These are phyloP conservation scores for Pseudocercospora ulei DNA, from an alignment of 2,329 filamentous ascomycete species.

Conservation along the genomic window DNA sequence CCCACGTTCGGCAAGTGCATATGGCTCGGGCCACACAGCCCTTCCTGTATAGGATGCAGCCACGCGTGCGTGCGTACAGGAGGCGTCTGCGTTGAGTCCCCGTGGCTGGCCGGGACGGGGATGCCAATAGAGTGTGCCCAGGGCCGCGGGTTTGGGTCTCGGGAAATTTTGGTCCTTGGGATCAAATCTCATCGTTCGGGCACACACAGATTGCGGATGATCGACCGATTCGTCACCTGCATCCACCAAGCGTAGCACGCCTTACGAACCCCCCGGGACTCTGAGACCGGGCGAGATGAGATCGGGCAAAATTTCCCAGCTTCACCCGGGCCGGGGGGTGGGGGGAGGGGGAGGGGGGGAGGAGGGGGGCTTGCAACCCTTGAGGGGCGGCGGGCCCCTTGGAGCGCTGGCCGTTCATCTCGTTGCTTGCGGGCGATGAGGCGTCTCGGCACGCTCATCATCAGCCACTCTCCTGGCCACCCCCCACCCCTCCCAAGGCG, in stretches of 20 bases:
- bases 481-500: neutral
- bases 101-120: neutral
- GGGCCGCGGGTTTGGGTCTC: slow-evolving; percentile 16
- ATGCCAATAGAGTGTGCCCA: slow-evolving; percentile 12
- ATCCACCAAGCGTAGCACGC: neutral
- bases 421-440: too few species aligned
- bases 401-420: too few species aligned
- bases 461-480: neutral
- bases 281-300: slow-evolving; percentile 17
- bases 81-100: slow-evolving; percentile 1
- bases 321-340: slow-evolving; percentile 10
- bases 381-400: neutral
- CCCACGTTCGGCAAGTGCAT: slow-evolving; percentile 8
- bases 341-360: too few species aligned
- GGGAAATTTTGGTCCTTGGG: slow-evolving; percentile 16
- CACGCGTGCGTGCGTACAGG: slow-evolving; percentile 3
- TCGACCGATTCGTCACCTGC: slow-evolving; percentile 17
- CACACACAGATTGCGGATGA: slow-evolving; percentile 18
- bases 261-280: slow-evolving; percentile 3
- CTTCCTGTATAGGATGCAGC: slow-evolving; percentile 2
- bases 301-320: slow-evolving; percentile 9
- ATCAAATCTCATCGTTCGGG: slow-evolving; percentile 15
- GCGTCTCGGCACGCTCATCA: neutral
- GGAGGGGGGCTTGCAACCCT: too few species aligned
- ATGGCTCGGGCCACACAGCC: neutral